Base-by-base conservation (phyloP, 306 rosid genomes). In the Prunus mume region DNA sequence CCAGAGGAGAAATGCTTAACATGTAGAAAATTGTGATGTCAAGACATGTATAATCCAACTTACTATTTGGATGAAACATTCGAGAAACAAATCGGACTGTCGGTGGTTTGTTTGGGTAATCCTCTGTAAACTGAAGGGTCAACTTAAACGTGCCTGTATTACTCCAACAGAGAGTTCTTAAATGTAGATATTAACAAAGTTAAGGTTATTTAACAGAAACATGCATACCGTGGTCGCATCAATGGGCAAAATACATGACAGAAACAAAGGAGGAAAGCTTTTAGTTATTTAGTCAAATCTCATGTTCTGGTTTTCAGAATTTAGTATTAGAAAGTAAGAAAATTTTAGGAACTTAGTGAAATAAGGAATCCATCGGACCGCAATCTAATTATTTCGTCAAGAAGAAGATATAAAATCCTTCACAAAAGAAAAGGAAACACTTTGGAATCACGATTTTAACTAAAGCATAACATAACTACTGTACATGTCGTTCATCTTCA, bases 51-150 rank as follows among this genome's bases (percentile, higher is more conserved):
- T 41, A 34, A 54, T 54, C 55, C 72, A 76, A 83, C 97, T 92
- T 92, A 92, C 97, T 92, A 73, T 92, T 92, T 56, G 97, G 97
- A 69, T 92, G 97, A 76, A 92, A 90, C 97, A 92, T 92, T 73
- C 97, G 85, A 79, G 97, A 92, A 55, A 92, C 96, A 86, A 92
- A 92, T 68, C 96, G 90, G 51, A 92, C 97, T 24, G 90, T 92
- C 14, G 97, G 97, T 58, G 97, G 97, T 78, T 92, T 92, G 89
- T 92, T 92, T 57, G 97, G 97, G 83, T 92, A 92, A 83, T 92
- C 97, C 84, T 92, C 97, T 3, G 88, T 55, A 81, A 92, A 92
- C 79, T 92, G 97, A 73, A 92, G 96, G 9, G 91, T 92, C 86
- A 92, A 82, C 86, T 92, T 92, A 79, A 92, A 92, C 83, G 97